phyloP scores from a whole-genome alignment of 73 alveolate genomes.

The Halteria grandinella region DNA sequence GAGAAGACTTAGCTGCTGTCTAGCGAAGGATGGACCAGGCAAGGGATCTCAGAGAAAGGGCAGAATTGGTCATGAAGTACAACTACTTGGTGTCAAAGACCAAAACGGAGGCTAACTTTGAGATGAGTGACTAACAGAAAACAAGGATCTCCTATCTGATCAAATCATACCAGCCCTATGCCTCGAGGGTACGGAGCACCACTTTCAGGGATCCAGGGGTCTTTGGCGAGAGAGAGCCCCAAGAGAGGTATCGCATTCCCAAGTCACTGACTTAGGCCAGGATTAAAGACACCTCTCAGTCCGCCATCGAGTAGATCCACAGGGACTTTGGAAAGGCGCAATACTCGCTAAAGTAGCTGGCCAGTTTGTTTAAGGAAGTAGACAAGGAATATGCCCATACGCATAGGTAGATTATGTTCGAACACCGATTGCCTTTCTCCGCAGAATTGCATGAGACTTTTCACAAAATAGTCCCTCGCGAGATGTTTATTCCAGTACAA shows the following conservation, averaged over 20 bases:
- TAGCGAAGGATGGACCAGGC: conserved; percentile 64
- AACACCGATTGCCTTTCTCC: conserved; percentile 65
- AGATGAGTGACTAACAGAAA: conserved; percentile 50
- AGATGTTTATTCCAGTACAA: conserved; percentile 61
- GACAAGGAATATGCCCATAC: conserved; percentile 56
- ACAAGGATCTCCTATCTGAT: conserved; percentile 51
- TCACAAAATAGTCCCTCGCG: conserved; percentile 45
- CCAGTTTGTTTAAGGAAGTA: conserved; percentile 45
- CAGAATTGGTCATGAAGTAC: conserved; percentile 70
- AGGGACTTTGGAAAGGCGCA: conserved; percentile 15
- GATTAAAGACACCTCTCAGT: neutral
- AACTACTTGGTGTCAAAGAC: conserved; percentile 55
- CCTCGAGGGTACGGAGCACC: conserved; percentile 12
- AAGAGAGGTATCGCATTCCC: conserved; percentile 39
- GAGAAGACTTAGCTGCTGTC: conserved; percentile 46
- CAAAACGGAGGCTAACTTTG: conserved; percentile 22
- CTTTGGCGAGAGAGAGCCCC: conserved; percentile 22
- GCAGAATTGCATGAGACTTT: conserved; percentile 63
- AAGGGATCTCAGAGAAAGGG: conserved; percentile 50
- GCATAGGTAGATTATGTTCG: conserved; percentile 62
- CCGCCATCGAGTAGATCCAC: conserved; percentile 33
- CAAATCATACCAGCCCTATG: conserved; percentile 9
- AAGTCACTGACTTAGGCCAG: too few species aligned
- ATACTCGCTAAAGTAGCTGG: conserved; percentile 12
- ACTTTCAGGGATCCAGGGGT: conserved; percentile 51